Percentiles rank a stretch among this genome's conserved stretches.
Conservation (phyloP, 2,329 filamentous ascomycete genomes). For the Monosporascus sp. region DNA sequence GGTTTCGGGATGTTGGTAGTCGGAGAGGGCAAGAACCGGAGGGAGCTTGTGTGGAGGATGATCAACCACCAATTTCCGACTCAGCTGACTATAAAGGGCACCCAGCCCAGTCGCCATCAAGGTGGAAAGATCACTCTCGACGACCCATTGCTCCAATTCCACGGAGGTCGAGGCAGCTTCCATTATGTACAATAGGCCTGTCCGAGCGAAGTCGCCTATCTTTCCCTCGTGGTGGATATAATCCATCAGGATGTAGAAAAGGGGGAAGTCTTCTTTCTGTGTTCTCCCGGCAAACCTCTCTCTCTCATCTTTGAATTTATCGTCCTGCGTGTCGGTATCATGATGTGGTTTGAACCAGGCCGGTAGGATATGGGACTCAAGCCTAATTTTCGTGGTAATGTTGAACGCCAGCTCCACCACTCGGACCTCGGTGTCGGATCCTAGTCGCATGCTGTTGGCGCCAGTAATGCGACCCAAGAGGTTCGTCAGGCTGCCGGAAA, state of each 20-base stretch:
- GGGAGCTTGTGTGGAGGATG: conserved; percentile 71
- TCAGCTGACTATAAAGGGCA: conserved; percentile 62
- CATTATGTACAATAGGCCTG: conserved; percentile 90
- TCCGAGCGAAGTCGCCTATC: conserved; percentile 91
- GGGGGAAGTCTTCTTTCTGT: conserved; percentile 85
- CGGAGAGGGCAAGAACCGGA: conserved; percentile 80
- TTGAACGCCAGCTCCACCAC: conserved; percentile 93
- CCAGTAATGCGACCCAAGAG: conserved; percentile 75
- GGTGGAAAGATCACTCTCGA: conserved; percentile 92
- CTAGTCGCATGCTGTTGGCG: conserved; percentile 65
- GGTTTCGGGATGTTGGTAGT: conserved; percentile 70
- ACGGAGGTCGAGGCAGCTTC: conserved; percentile 82
- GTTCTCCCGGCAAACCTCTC: conserved; percentile 77
- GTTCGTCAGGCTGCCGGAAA: conserved; percentile 82
- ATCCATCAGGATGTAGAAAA: conserved; percentile 94
- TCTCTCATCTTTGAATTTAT: conserved; percentile 39
- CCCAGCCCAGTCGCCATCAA: conserved; percentile 95
- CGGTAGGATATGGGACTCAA: conserved; percentile 79
- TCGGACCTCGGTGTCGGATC: conserved; percentile 76
- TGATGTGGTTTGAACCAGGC: conserved; percentile 78
- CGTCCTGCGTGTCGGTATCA: conserved; percentile 25
- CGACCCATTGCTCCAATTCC: conserved; percentile 88
- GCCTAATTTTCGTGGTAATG: conserved; percentile 89
- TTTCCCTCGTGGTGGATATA: conserved; percentile 95
- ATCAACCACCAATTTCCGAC: conserved; percentile 75